A percentile compares a stretch with the other conserved stretches of the same genome.
Conservation (phyloP, 345 rosid genomes). For the Melaleuca alternifolia region DNA sequence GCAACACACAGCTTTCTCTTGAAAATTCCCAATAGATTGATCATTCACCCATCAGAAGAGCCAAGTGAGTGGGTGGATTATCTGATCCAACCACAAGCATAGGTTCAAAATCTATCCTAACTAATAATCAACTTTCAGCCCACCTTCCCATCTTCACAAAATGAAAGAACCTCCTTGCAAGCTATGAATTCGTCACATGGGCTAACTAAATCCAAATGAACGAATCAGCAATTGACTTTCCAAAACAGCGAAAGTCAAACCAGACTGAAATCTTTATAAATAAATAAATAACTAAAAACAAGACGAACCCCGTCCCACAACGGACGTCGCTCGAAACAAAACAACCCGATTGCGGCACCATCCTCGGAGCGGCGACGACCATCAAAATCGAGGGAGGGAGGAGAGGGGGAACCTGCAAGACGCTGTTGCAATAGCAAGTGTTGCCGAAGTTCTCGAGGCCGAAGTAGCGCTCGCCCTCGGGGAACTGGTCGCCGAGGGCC, state of each 20-base stretch:
- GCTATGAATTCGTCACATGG: not conserved
- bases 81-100: not conserved
- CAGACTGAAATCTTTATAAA: not conserved
- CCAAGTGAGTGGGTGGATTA: not conserved
- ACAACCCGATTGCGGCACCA: not conserved
- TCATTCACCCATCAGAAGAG: not conserved
- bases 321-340: not conserved
- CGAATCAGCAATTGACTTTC: not conserved
- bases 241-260: not conserved
- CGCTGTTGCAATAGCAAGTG: constrained; percentile 98
- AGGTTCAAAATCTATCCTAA: not conserved
- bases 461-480: constrained; percentile 97
- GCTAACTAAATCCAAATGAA: not conserved
- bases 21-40: not conserved
- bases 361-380: not conserved
- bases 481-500: constrained; percentile 98
- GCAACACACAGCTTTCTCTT: not conserved
- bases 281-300: not conserved
- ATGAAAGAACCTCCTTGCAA: not conserved
- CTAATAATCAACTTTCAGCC: not conserved
- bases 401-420: constrained; percentile 55
- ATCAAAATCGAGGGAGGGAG: not conserved
- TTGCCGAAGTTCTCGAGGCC: constrained; percentile 99
- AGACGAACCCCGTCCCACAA: not conserved
- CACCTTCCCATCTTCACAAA: not conserved